phyloP scores from a whole-genome alignment of 1,284 basidiomycete species.

The Heterobasidion annosum region DNA sequence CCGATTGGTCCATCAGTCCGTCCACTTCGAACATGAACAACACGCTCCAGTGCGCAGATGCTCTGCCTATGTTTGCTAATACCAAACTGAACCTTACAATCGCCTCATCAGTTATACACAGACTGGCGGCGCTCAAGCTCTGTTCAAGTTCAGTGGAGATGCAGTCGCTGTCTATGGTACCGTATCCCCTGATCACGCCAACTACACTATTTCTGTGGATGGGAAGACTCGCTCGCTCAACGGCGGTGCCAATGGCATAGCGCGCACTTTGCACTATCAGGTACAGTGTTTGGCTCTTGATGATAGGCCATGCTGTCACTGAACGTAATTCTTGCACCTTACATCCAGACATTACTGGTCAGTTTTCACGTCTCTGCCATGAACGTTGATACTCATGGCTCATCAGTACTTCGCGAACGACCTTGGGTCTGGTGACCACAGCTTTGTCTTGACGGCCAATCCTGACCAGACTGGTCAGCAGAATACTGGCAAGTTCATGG shows the following conservation, averaged over 20 bases:
- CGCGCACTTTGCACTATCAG: slow-evolving; percentile 25
- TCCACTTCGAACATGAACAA: neutral
- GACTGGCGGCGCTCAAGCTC: slow-evolving; percentile 28
- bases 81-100: neutral
- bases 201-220: slow-evolving; percentile 36
- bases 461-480: slow-evolving; percentile 12
- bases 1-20: slow-evolving; percentile 22
- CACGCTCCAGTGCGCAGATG: slow-evolving; percentile 6
- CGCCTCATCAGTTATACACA: slow-evolving; percentile 27
- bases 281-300: slow-evolving; percentile 16
- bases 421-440: slow-evolving; percentile 24
- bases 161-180: slow-evolving; percentile 44
- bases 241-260: slow-evolving; percentile 24
- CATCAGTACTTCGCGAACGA: slow-evolving; percentile 30
- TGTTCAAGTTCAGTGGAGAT: slow-evolving; percentile 36
- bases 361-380: slow-evolving; percentile 8
- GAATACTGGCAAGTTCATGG: slow-evolving; percentile 25
- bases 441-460: slow-evolving; percentile 23
- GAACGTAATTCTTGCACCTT: slow-evolving; percentile 4
- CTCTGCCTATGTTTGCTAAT: neutral
- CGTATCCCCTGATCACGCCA: slow-evolving; percentile 36
- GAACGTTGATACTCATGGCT: slow-evolving; percentile 4
- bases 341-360: slow-evolving; percentile 33
- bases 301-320: neutral
- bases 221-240: slow-evolving; percentile 23